Conservation (phyloP, 2,329 filamentous ascomycete genomes). For the Sclerotinia spermophila region DNA sequence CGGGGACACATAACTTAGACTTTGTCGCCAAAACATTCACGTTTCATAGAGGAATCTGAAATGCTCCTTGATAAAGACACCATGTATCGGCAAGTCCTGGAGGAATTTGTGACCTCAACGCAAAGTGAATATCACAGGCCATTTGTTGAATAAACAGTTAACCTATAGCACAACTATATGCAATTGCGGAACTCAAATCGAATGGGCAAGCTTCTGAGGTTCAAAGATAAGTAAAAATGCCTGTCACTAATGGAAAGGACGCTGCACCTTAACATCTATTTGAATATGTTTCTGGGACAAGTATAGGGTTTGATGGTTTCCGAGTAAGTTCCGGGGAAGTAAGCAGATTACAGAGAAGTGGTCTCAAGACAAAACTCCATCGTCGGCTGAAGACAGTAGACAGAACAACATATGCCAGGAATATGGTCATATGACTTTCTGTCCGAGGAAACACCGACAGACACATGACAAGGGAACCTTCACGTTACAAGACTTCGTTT, state of each 20-base stretch:
- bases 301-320: neutral
- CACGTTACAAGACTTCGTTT: neutral
- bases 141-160: neutral
- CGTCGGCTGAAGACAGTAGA: neutral
- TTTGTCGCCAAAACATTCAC: neutral
- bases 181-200: neutral
- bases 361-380: neutral
- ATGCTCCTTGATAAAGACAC: too few relatives aligned
- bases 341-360: neutral
- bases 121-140: neutral
- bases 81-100: too few relatives aligned
- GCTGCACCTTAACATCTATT: neutral
- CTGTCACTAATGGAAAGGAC: neutral
- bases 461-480: neutral
- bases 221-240: too few relatives aligned
- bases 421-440: neutral
- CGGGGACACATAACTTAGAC: neutral
- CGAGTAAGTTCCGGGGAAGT: neutral
- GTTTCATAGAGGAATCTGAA: neutral
- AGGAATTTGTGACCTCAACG: neutral
- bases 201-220: neutral
- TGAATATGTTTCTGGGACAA: neutral
- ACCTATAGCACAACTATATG: constrained; percentile 6
- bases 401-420: neutral
- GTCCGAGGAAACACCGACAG: neutral